phyloP scores from a whole-genome alignment of 1,139 yeast genomes.

The Sugiyamaella japonica region DNA sequence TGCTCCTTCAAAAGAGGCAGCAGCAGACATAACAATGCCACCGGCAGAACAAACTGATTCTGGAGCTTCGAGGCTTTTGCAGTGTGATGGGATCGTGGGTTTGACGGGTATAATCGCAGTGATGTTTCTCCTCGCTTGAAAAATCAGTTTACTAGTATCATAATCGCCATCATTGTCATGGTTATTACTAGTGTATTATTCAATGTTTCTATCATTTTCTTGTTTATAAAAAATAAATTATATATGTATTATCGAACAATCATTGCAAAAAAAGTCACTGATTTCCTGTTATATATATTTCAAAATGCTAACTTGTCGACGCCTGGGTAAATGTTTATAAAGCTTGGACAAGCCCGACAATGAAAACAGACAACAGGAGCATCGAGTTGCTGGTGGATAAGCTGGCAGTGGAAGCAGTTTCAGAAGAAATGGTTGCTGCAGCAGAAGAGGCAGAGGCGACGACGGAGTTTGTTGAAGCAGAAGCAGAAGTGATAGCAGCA shows the following conservation, averaged over 20 bases:
- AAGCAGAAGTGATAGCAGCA: conserved; percentile 3
- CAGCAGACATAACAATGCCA: neutral
- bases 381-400: neutral
- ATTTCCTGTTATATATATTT: neutral
- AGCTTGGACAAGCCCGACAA: neutral
- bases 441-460: conserved; percentile 2
- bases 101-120: neutral
- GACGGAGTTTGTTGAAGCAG: conserved; percentile 2
- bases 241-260: neutral
- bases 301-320: neutral
- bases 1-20: conserved; percentile 3
- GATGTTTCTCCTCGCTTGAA: neutral
- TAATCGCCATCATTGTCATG: neutral
- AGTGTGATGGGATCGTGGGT: neutral
- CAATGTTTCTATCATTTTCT: no score
- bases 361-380: neutral
- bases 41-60: neutral
- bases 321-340: neutral
- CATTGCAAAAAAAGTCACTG: neutral
- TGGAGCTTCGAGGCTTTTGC: neutral
- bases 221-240: neutral
- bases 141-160: neutral
- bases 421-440: conserved; percentile 13
- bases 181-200: neutral
- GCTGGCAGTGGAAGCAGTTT: conserved; percentile 7